Percentiles rank a stretch among this genome's conserved stretches.
These are phyloP conservation scores for Tylopilus cervinicoccineus DNA, from an alignment of 768 basidiomycete species.

Conservation along the genomic window DNA sequence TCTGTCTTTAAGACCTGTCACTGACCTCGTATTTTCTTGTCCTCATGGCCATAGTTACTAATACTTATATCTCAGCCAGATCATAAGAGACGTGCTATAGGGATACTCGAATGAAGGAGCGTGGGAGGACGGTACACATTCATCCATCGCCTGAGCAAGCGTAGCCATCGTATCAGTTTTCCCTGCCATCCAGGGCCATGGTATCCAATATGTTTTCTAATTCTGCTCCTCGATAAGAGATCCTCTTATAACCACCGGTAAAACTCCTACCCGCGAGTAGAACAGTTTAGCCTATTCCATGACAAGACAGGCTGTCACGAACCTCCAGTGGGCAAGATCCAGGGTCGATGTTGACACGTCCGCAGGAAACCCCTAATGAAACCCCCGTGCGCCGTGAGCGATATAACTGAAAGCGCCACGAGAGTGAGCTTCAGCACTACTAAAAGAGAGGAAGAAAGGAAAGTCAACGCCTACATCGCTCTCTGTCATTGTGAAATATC, in stretches of 20 bases:
- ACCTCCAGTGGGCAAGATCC: slow-evolving; percentile 65
- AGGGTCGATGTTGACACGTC: slow-evolving; percentile 40
- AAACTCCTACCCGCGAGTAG: slow-evolving; percentile 15
- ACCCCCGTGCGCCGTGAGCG: slow-evolving; percentile 63
- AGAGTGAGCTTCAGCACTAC: not conserved
- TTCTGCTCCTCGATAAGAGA: not conserved
- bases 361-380: slow-evolving; percentile 55
- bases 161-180: not conserved
- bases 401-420: slow-evolving; percentile 43
- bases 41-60: not conserved
- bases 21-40: slow-evolving; percentile 2
- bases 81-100: too few relatives aligned
- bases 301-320: slow-evolving; percentile 13
- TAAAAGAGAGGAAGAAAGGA: not conserved
- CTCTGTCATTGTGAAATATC: slow-evolving; percentile 43
- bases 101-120: too few relatives aligned
- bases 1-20: not conserved
- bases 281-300: not conserved
- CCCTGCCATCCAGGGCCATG: not conserved
- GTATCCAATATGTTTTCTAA: not conserved
- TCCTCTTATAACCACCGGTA: slow-evolving; percentile 25
- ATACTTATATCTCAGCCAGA: too few relatives aligned
- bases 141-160: not conserved
- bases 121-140: too few relatives aligned
- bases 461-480: slow-evolving; percentile 41